Evolutionary conservation across 768 basidiomycete species (phyloP).

Genomic region (Phylloporus sp.): DNA sequence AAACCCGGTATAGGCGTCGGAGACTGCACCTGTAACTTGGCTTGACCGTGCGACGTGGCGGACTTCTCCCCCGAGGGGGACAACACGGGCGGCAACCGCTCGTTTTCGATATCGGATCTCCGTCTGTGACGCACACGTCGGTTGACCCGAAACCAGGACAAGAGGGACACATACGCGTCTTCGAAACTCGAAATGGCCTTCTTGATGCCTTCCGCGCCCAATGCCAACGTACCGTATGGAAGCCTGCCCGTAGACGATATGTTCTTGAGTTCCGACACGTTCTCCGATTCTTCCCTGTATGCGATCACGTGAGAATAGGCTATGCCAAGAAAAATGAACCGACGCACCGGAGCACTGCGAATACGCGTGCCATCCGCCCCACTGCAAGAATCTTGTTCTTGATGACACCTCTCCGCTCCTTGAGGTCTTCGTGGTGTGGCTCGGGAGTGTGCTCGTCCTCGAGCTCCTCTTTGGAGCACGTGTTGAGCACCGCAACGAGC

Average conservation of each 20-base stretch:
- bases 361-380: conserved; percentile 63
- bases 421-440: conserved; percentile 25
- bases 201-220: conserved; percentile 68
- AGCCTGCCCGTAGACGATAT: conserved; percentile 46
- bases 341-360: conserved; percentile 57
- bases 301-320: not conserved
- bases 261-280: conserved; percentile 67
- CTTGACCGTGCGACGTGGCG: not conserved
- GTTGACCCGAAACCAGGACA: not conserved
- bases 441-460: conserved; percentile 54
- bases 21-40: conserved; percentile 5
- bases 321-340: no score
- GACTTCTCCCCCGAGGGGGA: conserved; percentile 22
- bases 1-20: not conserved
- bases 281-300: conserved; percentile 57
- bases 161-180: conserved; percentile 49
- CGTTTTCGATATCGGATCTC: conserved; percentile 26
- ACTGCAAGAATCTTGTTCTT: conserved; percentile 72
- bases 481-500: conserved; percentile 93
- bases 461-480: conserved; percentile 93
- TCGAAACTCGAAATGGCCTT: conserved; percentile 63
- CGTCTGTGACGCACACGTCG: conserved; percentile 10
- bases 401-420: conserved; percentile 50
- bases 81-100: conserved; percentile 23
- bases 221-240: conserved; percentile 51